Conservation (phyloP, 441 rosid species). For the Aleurites moluccanus region DNA sequence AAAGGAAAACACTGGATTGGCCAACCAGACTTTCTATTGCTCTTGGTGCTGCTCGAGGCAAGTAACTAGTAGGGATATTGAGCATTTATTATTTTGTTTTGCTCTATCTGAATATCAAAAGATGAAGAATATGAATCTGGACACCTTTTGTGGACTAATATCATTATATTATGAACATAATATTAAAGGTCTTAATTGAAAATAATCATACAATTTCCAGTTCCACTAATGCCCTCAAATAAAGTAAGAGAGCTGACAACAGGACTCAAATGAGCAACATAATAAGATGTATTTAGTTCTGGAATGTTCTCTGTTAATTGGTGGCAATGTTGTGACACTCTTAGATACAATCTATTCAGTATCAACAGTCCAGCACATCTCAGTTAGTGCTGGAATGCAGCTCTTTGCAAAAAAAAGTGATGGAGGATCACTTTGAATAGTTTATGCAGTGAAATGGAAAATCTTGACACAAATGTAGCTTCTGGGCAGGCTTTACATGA, state of each 20-base stretch:
- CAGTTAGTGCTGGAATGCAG: not conserved
- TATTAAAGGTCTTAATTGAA: not conserved
- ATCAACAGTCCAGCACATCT: not conserved
- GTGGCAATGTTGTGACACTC: not conserved
- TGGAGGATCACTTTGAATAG: not conserved
- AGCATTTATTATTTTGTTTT: not conserved
- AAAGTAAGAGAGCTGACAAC: not conserved
- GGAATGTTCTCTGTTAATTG: not conserved
- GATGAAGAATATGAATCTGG: constrained; percentile 4
- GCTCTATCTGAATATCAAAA: not conserved
- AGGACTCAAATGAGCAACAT: constrained; percentile 3
- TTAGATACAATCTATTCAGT: not conserved
- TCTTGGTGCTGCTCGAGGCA: constrained; percentile 76
- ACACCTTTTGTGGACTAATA: not conserved
- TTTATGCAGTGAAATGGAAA: not conserved
- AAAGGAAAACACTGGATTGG: constrained; percentile 72
- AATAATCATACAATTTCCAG: not conserved
- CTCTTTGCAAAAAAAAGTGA: not conserved
- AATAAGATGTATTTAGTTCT: not conserved
- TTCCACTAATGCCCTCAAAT: not conserved
- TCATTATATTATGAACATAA: not conserved
- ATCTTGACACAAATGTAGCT: not conserved
- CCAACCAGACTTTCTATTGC: constrained; percentile 77
- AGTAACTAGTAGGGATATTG: constrained; percentile 21
- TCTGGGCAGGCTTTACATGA: not conserved